A percentile compares a stretch with the other conserved stretches of the same genome.
Evolutionary conservation across 2,329 filamentous ascomycete genomes (phyloP).

Genomic region (Capronia epimyces): DNA sequence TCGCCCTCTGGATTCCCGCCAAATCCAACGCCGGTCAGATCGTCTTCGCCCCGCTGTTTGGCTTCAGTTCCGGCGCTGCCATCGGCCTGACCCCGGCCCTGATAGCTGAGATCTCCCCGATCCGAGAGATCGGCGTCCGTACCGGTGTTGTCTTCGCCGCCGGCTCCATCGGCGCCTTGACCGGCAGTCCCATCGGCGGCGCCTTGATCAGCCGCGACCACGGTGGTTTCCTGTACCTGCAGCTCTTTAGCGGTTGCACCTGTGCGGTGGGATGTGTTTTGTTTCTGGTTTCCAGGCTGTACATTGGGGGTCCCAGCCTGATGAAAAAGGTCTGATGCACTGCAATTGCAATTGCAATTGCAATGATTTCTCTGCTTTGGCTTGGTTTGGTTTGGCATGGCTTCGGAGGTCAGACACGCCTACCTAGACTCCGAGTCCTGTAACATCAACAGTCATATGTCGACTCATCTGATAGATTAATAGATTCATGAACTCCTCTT

Average conservation of each 20-base stretch:
- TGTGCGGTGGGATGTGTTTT: conserved; percentile 41
- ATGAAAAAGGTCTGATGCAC: conserved; percentile 32
- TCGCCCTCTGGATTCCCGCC: conserved; percentile 53
- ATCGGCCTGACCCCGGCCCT: conserved; percentile 59
- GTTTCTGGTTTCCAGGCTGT: conserved; percentile 37
- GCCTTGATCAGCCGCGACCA: conserved; percentile 47
- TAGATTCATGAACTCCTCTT: too few species aligned
- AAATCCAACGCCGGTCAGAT: conserved; percentile 54
- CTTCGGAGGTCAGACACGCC: too few species aligned
- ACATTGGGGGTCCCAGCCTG: conserved; percentile 31
- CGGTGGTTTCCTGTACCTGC: conserved; percentile 54
- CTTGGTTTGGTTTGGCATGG: too few species aligned
- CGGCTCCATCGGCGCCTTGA: conserved; percentile 59
- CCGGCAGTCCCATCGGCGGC: conserved; percentile 63
- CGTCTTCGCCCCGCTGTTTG: conserved; percentile 62
- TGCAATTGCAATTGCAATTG: too few species aligned
- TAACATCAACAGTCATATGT: too few species aligned
- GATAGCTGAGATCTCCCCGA: conserved; percentile 60
- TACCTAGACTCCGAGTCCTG: too few species aligned
- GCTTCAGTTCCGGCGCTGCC: conserved; percentile 63
- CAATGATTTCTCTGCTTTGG: too few species aligned
- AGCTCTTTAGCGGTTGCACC: conserved; percentile 60
- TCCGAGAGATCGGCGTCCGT: conserved; percentile 63
- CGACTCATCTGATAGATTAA: too few species aligned
- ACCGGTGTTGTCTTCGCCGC: conserved; percentile 60